Base-by-base conservation (phyloP, 495 filamentous ascomycete species). In the Umbilicaria muhlenbergii region DNA sequence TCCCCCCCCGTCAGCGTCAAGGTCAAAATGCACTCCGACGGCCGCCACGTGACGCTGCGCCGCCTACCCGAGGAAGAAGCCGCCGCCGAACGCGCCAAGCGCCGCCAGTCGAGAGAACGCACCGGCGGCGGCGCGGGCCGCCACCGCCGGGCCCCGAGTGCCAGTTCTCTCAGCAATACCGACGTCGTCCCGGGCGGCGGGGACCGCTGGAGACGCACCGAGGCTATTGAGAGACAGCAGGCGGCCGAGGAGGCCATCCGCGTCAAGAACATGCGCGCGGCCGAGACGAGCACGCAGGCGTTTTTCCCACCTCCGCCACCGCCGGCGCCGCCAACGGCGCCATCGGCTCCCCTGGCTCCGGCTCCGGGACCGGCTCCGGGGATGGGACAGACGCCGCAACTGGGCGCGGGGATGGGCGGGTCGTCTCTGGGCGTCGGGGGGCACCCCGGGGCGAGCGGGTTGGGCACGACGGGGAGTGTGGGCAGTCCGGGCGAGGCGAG, bases 1-100 rank as follows among this genome's bases (percentile, higher is more conserved):
- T 73, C 73, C 11, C 73, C 76, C 14, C 79, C 84, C 2, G 80
- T 85, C 41, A 81, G 76, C 42, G 75, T 92, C 39, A 86, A 86
- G 61, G 69, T 93, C 19, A 80, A 81, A 57, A 77, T 88, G 64
- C 78, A 86, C 60, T 72, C 78, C 41, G 81, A 93, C 51, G 78
- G 82, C 42, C 73, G 78, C 31, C 81, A 86, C 51, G 78, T 93
- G 38, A 93, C 86, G 11, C 68, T 94, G 15, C 74, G 85, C 17
- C 70, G 82, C 21, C 62, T 94, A 11, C 84, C 80, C 7, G 84
- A 89, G 48, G 75, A 86, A 57, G 86, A 93, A 69, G 80, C 81
- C 3, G 78, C 75, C 11, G 73, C 72, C 11, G 70, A 67, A 36
- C 70, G 77, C 34, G 71, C 74, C 47, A 65, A 69, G 11, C 63